Base-by-base conservation (phyloP, 108 stramenopile genomes). In the Nitzschia inconspicua region DNA sequence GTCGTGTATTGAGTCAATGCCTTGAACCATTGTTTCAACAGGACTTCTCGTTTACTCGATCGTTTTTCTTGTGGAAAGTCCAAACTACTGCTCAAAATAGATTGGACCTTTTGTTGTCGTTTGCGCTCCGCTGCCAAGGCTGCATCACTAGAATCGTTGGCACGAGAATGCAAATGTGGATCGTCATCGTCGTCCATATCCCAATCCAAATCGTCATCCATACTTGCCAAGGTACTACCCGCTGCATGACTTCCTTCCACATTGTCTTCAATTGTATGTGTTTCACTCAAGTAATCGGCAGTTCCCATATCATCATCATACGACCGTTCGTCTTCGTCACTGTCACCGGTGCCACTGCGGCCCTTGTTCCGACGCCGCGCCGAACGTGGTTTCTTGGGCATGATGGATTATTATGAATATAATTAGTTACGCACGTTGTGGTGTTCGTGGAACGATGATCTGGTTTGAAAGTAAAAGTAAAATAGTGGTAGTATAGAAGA, bases 1-100 rank as follows among this genome's bases (percentile, higher is more conserved):
- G 74, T 68, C 10, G 84, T 83, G 51, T 71, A 89, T 44, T 84
- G 83, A 8, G 86, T 79, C 1, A 93, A 44, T 11, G 77, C 69
- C 56, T 70, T 70, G 72, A 93, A 93, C 19, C 84, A 54, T 22
- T 47, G 22, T 18, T 72, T 68, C 16, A 83, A 65, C 0, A 25
- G 40, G n/a, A 65, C 54, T 70, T 93, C 88, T 26, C 86, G 78
- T 32, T 72, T 74, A 9, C 80, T 63, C 2, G 82, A 54, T 65
- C 85, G 76, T 31, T 84, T 91, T 65, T 87, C 85, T 14, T 63
- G 44, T 0, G 79, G 22, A 30, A 76, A 72, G 10, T 77, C 76
- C 4, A 68, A 22, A 3, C 50, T 49, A 10, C 13, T 32, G n/a
- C 48, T 19, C 32, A 77, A 50, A 11, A 57, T 37, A 0, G 75